Percentiles rank a stretch among this genome's conserved stretches.
Conservation (phyloP, 2,329 filamentous ascomycete genomes). For the Penicillium sp. region DNA sequence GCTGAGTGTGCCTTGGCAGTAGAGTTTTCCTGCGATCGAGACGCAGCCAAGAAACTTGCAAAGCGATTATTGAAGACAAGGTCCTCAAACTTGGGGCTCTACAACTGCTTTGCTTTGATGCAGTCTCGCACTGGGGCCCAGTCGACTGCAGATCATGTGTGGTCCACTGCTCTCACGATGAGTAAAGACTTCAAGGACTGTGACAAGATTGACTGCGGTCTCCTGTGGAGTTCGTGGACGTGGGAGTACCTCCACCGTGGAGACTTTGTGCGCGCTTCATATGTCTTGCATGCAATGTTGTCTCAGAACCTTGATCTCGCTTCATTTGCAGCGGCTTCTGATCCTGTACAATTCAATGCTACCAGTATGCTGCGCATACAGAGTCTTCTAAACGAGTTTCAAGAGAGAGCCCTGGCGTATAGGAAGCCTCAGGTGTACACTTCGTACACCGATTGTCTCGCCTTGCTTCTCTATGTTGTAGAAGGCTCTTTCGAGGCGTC, state of each 20-base stretch:
- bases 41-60: conserved; percentile 64
- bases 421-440: conserved; percentile 51
- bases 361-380: conserved; percentile 38
- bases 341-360: conserved; percentile 23
- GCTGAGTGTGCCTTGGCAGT: conserved; percentile 70
- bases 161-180: conserved; percentile 65
- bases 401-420: conserved; percentile 57
- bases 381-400: conserved; percentile 50
- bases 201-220: conserved; percentile 38
- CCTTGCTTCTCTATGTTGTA: conserved; percentile 67
- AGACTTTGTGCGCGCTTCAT: conserved; percentile 36
- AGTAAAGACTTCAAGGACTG: conserved; percentile 39
- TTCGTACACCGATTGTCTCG: conserved; percentile 60
- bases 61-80: conserved; percentile 70
- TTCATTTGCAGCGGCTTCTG: not conserved
- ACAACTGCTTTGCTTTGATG: conserved; percentile 74
- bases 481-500: conserved; percentile 33
- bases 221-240: conserved; percentile 62
- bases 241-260: conserved; percentile 62
- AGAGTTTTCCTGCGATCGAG: conserved; percentile 56
- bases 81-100: conserved; percentile 64
- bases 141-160: conserved; percentile 61
- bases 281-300: conserved; percentile 42
- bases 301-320: conserved; percentile 35
- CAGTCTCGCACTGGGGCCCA: conserved; percentile 60